Conservation (phyloP, 2,329 filamentous ascomycete genomes). For the Microascus cirrosus region DNA sequence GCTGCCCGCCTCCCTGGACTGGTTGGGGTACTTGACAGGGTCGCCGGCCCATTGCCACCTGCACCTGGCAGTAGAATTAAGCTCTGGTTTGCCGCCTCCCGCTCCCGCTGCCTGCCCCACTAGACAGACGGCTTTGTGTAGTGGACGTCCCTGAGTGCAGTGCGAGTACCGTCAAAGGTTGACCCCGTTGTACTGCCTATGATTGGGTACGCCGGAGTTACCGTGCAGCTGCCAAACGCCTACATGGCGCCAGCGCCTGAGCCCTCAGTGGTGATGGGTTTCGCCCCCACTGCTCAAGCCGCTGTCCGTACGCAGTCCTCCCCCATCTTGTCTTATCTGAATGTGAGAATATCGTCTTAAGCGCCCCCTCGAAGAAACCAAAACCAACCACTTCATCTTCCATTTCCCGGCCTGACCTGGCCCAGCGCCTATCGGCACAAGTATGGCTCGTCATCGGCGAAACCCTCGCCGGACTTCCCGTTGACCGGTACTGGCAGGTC, state of each 20-base stretch:
- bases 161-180: background rate
- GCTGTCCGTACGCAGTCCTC: background rate
- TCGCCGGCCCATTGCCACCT: background rate
- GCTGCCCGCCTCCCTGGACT: no score
- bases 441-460: background rate
- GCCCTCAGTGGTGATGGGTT: background rate
- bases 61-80: no score
- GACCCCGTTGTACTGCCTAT: background rate
- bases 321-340: no score
- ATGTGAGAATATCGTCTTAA: no score
- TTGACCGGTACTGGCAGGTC: background rate
- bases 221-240: background rate
- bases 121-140: no score
- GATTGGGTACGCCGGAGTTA: background rate
- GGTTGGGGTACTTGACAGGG: background rate
- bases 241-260: background rate
- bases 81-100: no score
- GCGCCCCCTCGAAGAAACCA: no score
- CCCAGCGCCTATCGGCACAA: no score
- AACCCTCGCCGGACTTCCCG: background rate
- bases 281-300: background rate
- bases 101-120: no score
- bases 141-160: background rate
- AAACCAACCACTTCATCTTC: no score
- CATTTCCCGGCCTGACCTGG: no score